Conservation (phyloP, 495 filamentous ascomycete genomes). For the Lasiosphaeriaceae sp. region DNA sequence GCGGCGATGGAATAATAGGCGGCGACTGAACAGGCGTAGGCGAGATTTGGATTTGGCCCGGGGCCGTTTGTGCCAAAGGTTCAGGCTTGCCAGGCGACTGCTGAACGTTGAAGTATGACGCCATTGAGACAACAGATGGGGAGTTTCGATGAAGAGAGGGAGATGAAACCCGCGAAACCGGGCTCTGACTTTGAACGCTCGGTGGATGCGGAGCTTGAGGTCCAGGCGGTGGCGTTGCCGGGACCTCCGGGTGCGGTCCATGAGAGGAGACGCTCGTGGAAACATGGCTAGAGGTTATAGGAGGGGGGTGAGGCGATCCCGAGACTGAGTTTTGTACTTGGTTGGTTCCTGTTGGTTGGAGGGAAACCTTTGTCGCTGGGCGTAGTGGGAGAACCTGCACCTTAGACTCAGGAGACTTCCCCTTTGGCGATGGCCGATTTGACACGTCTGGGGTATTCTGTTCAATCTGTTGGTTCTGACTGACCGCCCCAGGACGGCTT, state of each 20-base stretch:
- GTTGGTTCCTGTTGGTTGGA: no score
- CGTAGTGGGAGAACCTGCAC: no score
- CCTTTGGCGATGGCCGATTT: no score
- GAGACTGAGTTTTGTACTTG: no score
- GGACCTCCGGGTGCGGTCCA: not conserved
- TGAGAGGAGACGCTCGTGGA: not conserved
- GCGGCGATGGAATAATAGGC: no score
- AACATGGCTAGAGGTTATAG: not conserved
- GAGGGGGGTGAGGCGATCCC: not conserved
- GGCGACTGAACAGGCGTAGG: no score
- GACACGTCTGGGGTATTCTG: no score
- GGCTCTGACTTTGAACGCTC: constrained; percentile 2
- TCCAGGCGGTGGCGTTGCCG: not conserved
- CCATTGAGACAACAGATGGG: not conserved
- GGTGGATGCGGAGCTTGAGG: not conserved
- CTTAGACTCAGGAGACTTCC: no score
- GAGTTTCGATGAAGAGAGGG: not conserved
- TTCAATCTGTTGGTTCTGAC: no score
- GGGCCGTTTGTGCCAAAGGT: not conserved
- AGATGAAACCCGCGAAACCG: constrained; percentile 4
- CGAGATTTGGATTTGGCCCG: no score
- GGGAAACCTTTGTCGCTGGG: no score
- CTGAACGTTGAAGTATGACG: not conserved
- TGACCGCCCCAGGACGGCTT: no score
- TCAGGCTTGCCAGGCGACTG: not conserved